Evolutionary conservation across 139 green algal species (phyloP).

Genomic region (Chlamydomonas schloesseri): DNA sequence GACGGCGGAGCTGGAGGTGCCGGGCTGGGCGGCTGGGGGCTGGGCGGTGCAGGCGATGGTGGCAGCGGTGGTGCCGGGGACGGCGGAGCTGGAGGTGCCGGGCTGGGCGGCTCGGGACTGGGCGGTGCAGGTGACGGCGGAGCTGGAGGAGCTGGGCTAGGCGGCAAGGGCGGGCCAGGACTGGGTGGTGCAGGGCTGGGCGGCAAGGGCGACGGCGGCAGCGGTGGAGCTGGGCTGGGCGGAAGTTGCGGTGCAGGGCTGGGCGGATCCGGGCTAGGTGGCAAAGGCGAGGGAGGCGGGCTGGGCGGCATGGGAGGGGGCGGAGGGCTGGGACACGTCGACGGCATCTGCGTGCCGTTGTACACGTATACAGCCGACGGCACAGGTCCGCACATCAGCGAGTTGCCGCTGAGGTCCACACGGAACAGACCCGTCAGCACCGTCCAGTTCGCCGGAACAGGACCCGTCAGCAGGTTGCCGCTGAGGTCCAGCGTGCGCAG

Average conservation of each 20-base stretch:
- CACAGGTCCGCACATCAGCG: background rate
- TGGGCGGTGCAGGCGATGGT: too few species aligned
- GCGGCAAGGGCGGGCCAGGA: too few species aligned
- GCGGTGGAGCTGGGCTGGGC: too few species aligned
- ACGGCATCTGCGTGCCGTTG: background rate
- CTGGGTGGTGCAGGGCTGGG: too few species aligned
- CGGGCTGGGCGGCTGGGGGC: too few species aligned
- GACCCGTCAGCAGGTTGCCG: background rate
- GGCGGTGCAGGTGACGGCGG: background rate
- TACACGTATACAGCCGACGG: background rate
- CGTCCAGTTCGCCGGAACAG: background rate
- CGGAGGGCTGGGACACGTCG: background rate
- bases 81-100: background rate
- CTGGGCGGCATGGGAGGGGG: background rate
- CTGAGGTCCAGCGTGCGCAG: background rate
- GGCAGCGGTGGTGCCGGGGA: too few species aligned
- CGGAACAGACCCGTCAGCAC: background rate
- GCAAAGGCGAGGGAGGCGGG: background rate
- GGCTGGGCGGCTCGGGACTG: too few species aligned
- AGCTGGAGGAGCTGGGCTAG: too few species aligned
- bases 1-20: too few species aligned
- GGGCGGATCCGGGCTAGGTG: background rate
- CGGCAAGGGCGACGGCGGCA: too few species aligned
- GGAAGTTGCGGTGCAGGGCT: background rate
- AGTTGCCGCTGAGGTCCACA: background rate